Evolutionary conservation across 31 red algal genomes (phyloP).

Genomic region (Pterothamnion heteromorphum): DNA sequence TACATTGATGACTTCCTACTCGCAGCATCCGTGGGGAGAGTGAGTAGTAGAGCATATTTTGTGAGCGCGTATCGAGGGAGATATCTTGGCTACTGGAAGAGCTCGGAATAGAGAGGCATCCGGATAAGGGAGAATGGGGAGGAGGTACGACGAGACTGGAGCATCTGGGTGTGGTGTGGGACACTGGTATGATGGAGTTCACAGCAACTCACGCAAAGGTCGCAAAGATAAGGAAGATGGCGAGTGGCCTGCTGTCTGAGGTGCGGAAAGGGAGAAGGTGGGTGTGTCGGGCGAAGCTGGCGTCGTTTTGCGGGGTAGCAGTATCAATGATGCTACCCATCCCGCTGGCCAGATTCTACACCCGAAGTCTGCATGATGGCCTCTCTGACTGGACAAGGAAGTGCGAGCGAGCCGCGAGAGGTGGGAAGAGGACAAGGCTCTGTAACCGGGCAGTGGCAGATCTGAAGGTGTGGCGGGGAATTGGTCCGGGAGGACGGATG

Average conservation of each 20-base stretch:
- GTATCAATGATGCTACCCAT: constrained; percentile 6
- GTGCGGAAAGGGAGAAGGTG: neutral
- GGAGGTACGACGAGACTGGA: neutral
- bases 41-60: neutral
- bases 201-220: neutral
- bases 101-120: neutral
- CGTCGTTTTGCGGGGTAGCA: neutral
- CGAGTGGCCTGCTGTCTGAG: neutral
- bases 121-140: neutral
- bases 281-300: neutral
- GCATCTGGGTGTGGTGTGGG: neutral
- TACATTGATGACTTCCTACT: neutral
- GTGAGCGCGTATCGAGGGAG: neutral
- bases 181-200: neutral
- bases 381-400: neutral
- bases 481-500: neutral
- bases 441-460: neutral
- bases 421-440: neutral
- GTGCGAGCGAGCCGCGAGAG: neutral
- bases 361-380: neutral
- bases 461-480: neutral
- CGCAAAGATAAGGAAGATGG: neutral
- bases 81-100: neutral
- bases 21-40: neutral
- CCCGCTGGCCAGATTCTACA: constrained; percentile 2